Base-by-base conservation (phyloP, 164 flowering plant species). In the Macadamia integrifolia region DNA sequence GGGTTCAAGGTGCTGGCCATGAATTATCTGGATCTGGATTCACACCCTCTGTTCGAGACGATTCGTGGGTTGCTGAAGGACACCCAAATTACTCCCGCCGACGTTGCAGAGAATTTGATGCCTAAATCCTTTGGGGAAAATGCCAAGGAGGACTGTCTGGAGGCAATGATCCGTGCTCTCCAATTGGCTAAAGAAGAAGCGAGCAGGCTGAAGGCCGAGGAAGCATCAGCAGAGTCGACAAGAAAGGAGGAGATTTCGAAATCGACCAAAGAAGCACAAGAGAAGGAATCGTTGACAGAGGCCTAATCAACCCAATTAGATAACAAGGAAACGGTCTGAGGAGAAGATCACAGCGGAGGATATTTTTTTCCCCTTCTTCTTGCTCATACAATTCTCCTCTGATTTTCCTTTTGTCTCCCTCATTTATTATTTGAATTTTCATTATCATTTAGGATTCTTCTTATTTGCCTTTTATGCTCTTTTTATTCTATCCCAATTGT, bases 91-190 rank as follows among this genome's bases (percentile, higher is more conserved):
- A 52, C 50, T 46, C 50, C 50, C 1, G 50, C 50, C 1, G 50
- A 46, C 7, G 50, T 46, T 8, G 50, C 50, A 46, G 50, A 46
- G 50, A 46, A 46, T 46, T 46, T 46, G 50, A 46, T 46, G 50
- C 50, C 9, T 46, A 46, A 46, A 46, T 8, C 50, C 12, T 8
- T 8, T 2, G 12, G 1, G 11, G 12, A 11, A 2, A 11, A 46
- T 46, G 3, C 6, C 3, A 77, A 74, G n/a, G n/a, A n/a, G 29
- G 57, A 48, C 35, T 74, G 85, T 42, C 72, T 82, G 17, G 14
- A 58, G 30, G 74, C 71, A 43, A 75, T 85, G 67, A 81, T 85
- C 65, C 75, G 69, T 65, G 79, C 80, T 56, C 80, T 87, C n/a
- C 74, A 82, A 68, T 69, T 75, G 44, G 75, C 69, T 0, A 82